Evolutionary conservation across 2,329 filamentous ascomycete species (phyloP), one percentile per base, ranked within the genome.

Genomic region (Sporothrix protearum): DNA sequence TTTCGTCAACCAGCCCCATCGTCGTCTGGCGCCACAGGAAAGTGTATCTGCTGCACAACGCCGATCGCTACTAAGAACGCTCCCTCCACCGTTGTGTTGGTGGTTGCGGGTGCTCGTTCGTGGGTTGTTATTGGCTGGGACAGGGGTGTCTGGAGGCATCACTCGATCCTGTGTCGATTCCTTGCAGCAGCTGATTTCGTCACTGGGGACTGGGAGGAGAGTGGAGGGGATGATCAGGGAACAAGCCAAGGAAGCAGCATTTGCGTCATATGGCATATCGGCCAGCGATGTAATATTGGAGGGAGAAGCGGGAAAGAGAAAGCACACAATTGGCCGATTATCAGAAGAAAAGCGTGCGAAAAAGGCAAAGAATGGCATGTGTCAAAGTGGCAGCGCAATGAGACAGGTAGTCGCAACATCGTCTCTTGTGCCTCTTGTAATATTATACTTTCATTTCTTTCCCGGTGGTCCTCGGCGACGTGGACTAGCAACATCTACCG

Each of bases 181-280:
- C 67, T 47, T 69, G 53, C 68, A 30, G 51, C 68, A 59, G 49
- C 33, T 69, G 53, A 69, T 69, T 53, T 71, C 55, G 53, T 59
- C 61, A 68, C 39, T 63, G 36, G 36, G 61, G 59, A 47, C 33
- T 36, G 47, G 53, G 47, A 33, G 25, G 25, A 10, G 28, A 10
- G 28, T 45, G 28, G 8, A 6, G 42, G 19, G 45, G 55, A n/a
- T 47, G 22, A 55, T 42, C 42, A 14, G 45, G 19, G 12, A 25
- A 12, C 36, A 8, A 36, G 22, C 67, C 33, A 59, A 55, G 53
- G 39, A 69, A 69, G 25, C 53, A 33, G 16, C 36, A 45, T 59
- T 70, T 64, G 36, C 68, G 68, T 70, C 68, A 70, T 70, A 42
- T 51, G 55, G 45, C 42, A 63, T 64, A 61, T 69, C 30, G 49